Percentiles rank a stretch among this genome's conserved stretches.
Evolutionary conservation across 352 stramenopile genomes (phyloP).

Genomic region (Aphanomyces cochlioides): DNA sequence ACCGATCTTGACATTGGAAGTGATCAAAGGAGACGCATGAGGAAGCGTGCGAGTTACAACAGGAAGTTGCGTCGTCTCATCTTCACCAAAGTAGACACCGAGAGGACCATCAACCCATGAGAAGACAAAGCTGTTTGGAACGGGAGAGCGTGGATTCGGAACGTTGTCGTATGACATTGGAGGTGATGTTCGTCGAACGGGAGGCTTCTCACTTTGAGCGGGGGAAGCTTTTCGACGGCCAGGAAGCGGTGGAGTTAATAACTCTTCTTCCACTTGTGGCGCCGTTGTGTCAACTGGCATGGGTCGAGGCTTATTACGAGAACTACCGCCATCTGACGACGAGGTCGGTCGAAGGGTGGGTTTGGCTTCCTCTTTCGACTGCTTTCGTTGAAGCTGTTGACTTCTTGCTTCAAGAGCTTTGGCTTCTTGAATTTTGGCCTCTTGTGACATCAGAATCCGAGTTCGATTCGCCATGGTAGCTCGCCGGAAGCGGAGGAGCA

Average conservation of each 20-base stretch:
- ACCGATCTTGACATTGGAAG: slow-evolving; percentile 63
- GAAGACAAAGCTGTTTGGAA: slow-evolving; percentile 50
- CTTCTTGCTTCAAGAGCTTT: neutral
- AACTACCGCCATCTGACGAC: neutral
- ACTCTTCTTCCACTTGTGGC: neutral
- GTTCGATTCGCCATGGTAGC: neutral
- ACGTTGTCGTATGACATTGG: too few relatives aligned
- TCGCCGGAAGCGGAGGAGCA: slow-evolving; percentile 64
- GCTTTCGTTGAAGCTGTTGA: slow-evolving; percentile 1
- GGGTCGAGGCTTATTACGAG: neutral
- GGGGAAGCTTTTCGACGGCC: neutral
- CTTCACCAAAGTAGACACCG: slow-evolving; percentile 81
- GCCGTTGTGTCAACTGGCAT: neutral
- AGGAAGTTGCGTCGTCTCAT: slow-evolving; percentile 57
- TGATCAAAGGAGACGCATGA: slow-evolving; percentile 62
- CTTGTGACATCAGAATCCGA: slow-evolving; percentile 1
- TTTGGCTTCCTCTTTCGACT: slow-evolving; percentile 20
- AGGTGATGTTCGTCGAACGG: too few relatives aligned
- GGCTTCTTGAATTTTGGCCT: slow-evolving; percentile 1
- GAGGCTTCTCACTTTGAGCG: neutral
- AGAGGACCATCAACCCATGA: slow-evolving; percentile 76
- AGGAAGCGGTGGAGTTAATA: neutral
- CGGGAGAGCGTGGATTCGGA: neutral
- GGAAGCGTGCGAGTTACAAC: slow-evolving; percentile 74
- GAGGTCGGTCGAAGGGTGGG: neutral